These are phyloP conservation scores for Colletotrichum eleusines DNA, from an alignment of 2,329 filamentous ascomycete species.

Conservation along the genomic window DNA sequence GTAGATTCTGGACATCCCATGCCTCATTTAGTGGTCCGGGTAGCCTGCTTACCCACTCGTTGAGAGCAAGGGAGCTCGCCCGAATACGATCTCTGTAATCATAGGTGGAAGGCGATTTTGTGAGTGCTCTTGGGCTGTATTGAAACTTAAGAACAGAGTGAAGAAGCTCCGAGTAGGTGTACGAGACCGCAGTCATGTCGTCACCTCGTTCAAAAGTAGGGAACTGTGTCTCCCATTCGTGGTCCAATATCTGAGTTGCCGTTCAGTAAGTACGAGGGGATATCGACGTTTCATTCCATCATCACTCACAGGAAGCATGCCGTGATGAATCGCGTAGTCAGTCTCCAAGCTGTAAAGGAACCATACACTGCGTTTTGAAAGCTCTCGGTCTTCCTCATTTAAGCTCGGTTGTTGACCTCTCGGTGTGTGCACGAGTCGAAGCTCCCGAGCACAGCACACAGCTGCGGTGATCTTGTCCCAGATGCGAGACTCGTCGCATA, in stretches of 20 bases:
- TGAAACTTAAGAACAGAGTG: constrained; percentile 31
- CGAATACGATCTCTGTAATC: constrained; percentile 25
- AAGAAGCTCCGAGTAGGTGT: constrained; percentile 33
- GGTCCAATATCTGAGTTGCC: constrained; percentile 17
- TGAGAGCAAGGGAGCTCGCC: constrained; percentile 31
- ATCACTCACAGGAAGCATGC: constrained; percentile 31
- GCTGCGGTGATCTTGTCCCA: constrained; percentile 35
- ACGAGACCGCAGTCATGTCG: constrained; percentile 28
- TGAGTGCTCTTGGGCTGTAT: constrained; percentile 28
- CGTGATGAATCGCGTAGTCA: constrained; percentile 30
- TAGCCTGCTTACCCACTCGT: constrained; percentile 22
- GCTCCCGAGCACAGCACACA: constrained; percentile 32
- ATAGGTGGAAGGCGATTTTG: constrained; percentile 16
- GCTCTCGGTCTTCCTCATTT: constrained; percentile 24
- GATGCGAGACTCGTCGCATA: constrained; percentile 19
- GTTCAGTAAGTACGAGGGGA: background rate
- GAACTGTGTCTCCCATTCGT: constrained; percentile 21
- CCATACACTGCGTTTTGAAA: constrained; percentile 30
- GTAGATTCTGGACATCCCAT: constrained; percentile 16
- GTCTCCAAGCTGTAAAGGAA: constrained; percentile 36
- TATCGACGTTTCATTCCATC: too few relatives aligned
- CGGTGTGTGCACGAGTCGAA: constrained; percentile 31
- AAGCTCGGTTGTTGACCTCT: constrained; percentile 18
- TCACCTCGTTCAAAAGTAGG: constrained; percentile 28
- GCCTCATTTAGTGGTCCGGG: constrained; percentile 26